Evolutionary conservation across 179 eudicot genomes (phyloP).

Genomic region (Carnegiea gigantea): DNA sequence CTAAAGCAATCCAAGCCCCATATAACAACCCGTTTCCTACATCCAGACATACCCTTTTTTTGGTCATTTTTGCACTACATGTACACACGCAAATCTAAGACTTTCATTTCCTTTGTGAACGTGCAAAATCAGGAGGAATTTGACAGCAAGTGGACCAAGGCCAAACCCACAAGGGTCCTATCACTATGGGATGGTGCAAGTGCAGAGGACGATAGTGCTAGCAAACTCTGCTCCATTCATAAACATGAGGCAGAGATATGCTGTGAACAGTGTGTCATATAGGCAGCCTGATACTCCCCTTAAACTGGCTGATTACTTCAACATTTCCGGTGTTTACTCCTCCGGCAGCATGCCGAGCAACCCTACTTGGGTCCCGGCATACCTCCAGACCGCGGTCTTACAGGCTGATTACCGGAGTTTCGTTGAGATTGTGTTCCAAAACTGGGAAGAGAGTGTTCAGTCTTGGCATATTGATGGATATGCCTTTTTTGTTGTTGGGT

Average conservation of each 20-base stretch:
- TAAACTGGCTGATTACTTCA: constrained; percentile 47
- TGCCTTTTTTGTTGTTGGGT: constrained; percentile 98
- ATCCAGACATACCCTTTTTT: too few species aligned
- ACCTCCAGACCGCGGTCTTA: constrained; percentile 68
- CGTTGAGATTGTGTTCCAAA: constrained; percentile 82
- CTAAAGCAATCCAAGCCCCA: too few species aligned
- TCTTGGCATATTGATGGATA: constrained; percentile 91
- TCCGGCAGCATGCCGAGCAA: constrained; percentile 71
- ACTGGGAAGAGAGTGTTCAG: constrained; percentile 73
- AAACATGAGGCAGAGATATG: constrained; percentile 78
- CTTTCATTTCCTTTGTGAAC: background rate
- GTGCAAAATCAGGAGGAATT: constrained; percentile 55
- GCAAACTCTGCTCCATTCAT: constrained; percentile 80
- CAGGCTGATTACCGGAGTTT: constrained; percentile 63
- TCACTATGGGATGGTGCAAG: constrained; percentile 78
- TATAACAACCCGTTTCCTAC: too few species aligned
- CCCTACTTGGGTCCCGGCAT: constrained; percentile 56
- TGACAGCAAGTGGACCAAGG: constrained; percentile 92
- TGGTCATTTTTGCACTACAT: too few species aligned
- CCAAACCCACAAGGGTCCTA: constrained; percentile 98
- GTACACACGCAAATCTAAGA: too few species aligned
- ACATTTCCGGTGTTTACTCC: constrained; percentile 56
- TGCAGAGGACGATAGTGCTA: constrained; percentile 69
- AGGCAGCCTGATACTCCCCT: constrained; percentile 68
- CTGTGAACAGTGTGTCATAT: constrained; percentile 79